Evolutionary conservation across 805 yeast species (phyloP).

Genomic region (Metschnikowia cubensis): DNA sequence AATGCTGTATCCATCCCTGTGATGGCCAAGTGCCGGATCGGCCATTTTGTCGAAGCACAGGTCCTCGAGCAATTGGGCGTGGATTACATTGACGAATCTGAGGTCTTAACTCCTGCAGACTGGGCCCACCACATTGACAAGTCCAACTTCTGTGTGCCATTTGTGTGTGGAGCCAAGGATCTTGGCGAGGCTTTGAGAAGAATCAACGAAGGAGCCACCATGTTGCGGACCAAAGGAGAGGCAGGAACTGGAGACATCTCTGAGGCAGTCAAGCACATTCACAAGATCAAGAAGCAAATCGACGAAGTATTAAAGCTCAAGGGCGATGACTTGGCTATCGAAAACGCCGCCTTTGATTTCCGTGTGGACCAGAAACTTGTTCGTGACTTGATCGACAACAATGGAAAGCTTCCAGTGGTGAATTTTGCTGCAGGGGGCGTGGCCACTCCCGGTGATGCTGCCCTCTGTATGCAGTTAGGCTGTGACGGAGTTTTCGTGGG

Average conservation of each 20-base stretch:
- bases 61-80: constrained; percentile 65
- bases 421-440: constrained; percentile 88
- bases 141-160: constrained; percentile 60
- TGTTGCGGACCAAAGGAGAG: constrained; percentile 85
- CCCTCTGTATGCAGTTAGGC: constrained; percentile 77
- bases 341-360: constrained; percentile 48
- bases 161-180: constrained; percentile 80
- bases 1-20: constrained; percentile 67
- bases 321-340: constrained; percentile 35
- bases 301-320: constrained; percentile 37
- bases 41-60: constrained; percentile 80
- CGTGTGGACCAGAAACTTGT: constrained; percentile 59
- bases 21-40: constrained; percentile 84
- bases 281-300: constrained; percentile 55
- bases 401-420: constrained; percentile 72
- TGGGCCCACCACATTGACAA: constrained; percentile 61
- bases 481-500: constrained; percentile 77
- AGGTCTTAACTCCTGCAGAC: constrained; percentile 81
- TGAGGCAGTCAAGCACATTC: constrained; percentile 75
- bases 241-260: constrained; percentile 87
- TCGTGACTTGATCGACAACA: constrained; percentile 43
- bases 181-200: constrained; percentile 80
- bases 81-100: constrained; percentile 82
- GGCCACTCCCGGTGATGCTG: constrained; percentile 87
- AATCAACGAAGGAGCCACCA: constrained; percentile 78